phyloP scores from a whole-genome alignment of 1,284 basidiomycete species.

The Fistulina hepatica region DNA sequence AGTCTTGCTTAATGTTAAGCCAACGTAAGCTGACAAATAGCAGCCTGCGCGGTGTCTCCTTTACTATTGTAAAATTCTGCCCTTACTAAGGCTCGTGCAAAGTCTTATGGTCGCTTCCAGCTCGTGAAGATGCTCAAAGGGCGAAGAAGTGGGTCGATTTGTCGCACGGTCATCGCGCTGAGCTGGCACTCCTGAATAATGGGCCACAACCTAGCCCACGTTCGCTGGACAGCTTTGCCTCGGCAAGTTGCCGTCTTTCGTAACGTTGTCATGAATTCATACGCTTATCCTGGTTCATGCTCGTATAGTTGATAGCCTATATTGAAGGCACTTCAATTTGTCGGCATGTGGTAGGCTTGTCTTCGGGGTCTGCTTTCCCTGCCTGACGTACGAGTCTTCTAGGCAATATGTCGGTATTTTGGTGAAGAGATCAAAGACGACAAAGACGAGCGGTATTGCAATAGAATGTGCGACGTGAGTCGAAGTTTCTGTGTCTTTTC shows the following conservation, averaged over 20 bases:
- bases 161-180: slow-evolving; percentile 34
- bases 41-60: slow-evolving; percentile 72
- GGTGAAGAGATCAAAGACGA: slow-evolving; percentile 57
- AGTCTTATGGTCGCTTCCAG: slow-evolving; percentile 27
- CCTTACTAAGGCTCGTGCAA: not conserved
- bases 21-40: not conserved
- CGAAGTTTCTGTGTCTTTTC: not conserved
- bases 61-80: slow-evolving; percentile 56
- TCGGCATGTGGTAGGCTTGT: slow-evolving; percentile 61
- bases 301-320: slow-evolving; percentile 49
- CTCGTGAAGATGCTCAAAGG: slow-evolving; percentile 61
- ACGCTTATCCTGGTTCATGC: not conserved
- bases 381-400: not conserved
- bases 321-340: slow-evolving; percentile 56
- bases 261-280: not conserved
- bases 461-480: slow-evolving; percentile 78
- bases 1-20: slow-evolving; percentile 17
- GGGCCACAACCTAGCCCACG: slow-evolving; percentile 56
- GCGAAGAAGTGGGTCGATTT: slow-evolving; percentile 43
- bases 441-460: slow-evolving; percentile 50
- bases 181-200: slow-evolving; percentile 29
- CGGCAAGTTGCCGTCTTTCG: slow-evolving; percentile 31
- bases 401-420: slow-evolving; percentile 78
- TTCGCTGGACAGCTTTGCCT: slow-evolving; percentile 51
- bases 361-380: not conserved